Conservation (phyloP, 176 grass and related monocot genomes). For the Lolium rigidum region DNA sequence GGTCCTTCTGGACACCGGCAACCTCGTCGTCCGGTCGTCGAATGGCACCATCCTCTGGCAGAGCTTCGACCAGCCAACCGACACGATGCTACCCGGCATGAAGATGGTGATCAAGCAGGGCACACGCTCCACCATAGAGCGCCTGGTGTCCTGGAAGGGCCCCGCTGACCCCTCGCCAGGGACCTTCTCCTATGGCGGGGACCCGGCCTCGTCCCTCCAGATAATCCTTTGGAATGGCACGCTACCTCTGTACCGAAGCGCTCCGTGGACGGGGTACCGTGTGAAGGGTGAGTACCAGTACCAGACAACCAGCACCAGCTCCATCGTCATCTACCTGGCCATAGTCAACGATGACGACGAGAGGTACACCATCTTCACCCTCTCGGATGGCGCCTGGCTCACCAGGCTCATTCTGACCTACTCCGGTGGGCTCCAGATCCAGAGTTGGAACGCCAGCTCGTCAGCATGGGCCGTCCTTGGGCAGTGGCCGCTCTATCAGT, state of each 20-base stretch:
- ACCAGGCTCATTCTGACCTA: slow-evolving; percentile 15
- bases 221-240: background rate
- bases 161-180: slow-evolving; percentile 31
- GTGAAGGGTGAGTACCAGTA: background rate
- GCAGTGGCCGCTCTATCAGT: background rate
- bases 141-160: slow-evolving; percentile 36
- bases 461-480: background rate
- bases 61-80: slow-evolving; percentile 39
- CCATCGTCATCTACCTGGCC: background rate
- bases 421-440: slow-evolving; percentile 30
- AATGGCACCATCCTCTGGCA: slow-evolving; percentile 28
- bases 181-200: slow-evolving; percentile 14
- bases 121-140: background rate
- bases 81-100: slow-evolving; percentile 35
- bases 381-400: slow-evolving; percentile 35
- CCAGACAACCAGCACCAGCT: too few relatives aligned
- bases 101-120: slow-evolving; percentile 5
- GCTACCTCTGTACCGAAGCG: slow-evolving; percentile 2
- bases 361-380: background rate
- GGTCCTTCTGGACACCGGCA: slow-evolving; percentile 38
- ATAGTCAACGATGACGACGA: background rate
- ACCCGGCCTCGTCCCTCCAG: slow-evolving; percentile 16
- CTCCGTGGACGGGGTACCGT: slow-evolving; percentile 47
- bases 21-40: slow-evolving; percentile 38
- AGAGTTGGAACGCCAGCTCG: slow-evolving; percentile 23